A percentile compares a stretch with the other conserved stretches of the same genome.
phyloP scores from a whole-genome alignment of 371 early-diverging fungal genomes.

The Capniomyces stellatus region DNA sequence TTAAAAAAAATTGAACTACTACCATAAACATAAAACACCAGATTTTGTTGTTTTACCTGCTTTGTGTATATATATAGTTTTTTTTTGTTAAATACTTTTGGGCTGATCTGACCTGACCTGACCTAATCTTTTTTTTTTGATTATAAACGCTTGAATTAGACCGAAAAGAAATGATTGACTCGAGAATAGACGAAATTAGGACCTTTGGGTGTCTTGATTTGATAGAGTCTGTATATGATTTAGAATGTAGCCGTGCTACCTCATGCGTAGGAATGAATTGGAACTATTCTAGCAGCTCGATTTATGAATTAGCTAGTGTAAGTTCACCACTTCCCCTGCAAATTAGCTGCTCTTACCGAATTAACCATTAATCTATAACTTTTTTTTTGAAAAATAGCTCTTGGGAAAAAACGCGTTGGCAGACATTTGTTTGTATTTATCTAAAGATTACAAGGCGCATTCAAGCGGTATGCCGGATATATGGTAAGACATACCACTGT shows the following conservation, averaged over 20 bases:
- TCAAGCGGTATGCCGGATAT: slow-evolving; percentile 3
- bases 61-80: too few relatives aligned
- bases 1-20: neutral
- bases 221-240: slow-evolving; percentile 27
- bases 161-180: slow-evolving; percentile 32
- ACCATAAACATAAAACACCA: neutral
- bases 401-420: neutral
- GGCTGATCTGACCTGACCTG: neutral
- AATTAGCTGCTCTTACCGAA: too few relatives aligned
- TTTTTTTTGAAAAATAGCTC: slow-evolving; percentile 30
- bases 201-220: slow-evolving; percentile 19
- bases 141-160: too few relatives aligned
- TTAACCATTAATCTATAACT: too few relatives aligned
- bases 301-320: neutral
- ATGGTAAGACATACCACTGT: slow-evolving; percentile 9
- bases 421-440: slow-evolving; percentile 4
- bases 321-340: too few relatives aligned
- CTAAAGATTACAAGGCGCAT: slow-evolving; percentile 4
- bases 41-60: too few relatives aligned
- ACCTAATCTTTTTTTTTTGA: neutral
- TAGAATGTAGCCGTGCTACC: slow-evolving; percentile 27
- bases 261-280: slow-evolving; percentile 43
- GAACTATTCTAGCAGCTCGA: slow-evolving; percentile 18
- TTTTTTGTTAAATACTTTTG: neutral
- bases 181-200: slow-evolving; percentile 30